Evolutionary conservation across 768 basidiomycete species (phyloP).

Genomic region (Tricholomella constricta): DNA sequence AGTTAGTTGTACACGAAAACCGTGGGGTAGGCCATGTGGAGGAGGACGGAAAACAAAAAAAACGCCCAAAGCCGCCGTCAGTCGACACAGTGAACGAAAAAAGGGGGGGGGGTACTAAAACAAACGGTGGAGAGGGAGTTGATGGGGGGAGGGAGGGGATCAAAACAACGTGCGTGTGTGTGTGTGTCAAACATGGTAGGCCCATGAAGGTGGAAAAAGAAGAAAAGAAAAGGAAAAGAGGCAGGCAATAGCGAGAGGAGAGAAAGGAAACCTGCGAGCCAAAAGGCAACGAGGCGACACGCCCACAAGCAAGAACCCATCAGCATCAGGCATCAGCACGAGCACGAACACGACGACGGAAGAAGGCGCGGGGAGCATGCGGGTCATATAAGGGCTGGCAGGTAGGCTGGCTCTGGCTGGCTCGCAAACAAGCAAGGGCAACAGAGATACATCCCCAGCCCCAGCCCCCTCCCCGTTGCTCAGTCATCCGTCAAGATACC

Average conservation of each 20-base stretch:
- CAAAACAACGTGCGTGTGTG: no score
- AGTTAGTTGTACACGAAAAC: constrained; percentile 4
- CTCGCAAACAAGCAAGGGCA: not conserved
- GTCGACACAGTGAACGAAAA: not conserved
- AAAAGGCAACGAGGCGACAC: no score
- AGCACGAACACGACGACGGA: no score
- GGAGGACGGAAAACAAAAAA: not conserved
- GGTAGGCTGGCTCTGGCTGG: not conserved
- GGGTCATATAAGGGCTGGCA: no score
- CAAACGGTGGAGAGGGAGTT: not conserved
- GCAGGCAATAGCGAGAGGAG: no score
- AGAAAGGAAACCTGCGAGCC: no score
- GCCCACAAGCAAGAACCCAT: no score
- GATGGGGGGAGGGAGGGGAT: not conserved
- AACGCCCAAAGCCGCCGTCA: not conserved
- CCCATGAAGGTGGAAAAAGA: not conserved
- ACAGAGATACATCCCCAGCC: not conserved
- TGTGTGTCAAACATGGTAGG: not conserved
- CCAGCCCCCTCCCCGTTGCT: not conserved
- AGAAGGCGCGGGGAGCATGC: no score
- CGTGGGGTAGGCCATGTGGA: no score
- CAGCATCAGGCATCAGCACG: no score
- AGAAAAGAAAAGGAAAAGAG: no score
- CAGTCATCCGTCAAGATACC: constrained; percentile 55
- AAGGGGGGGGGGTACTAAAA: not conserved